Evolutionary conservation across 768 basidiomycete genomes (phyloP), one percentile per base, ranked within the genome.

Genomic region (Gloeopeniophorella convolvens): DNA sequence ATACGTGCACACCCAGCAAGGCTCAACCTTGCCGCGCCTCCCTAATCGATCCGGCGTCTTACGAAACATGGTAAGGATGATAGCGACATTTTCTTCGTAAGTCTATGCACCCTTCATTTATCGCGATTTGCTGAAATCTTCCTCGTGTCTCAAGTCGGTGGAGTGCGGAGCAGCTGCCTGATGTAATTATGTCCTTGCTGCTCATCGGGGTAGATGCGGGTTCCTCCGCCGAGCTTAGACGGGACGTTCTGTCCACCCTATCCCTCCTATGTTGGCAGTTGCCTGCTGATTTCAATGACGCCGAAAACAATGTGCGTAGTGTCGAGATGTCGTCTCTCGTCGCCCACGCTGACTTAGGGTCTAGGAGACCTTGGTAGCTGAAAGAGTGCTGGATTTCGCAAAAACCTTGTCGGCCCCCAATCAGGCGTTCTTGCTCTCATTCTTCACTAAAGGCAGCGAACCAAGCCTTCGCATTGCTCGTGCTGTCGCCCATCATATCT

Each of bases 121-220:
- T 43, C 4, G 12, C n/a, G n/a, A n/a, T n/a, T n/a, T n/a, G n/a
- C n/a, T n/a, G n/a, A n/a, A n/a, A n/a, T n/a, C n/a, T n/a, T n/a
- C n/a, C n/a, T n/a, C n/a, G n/a, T n/a, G n/a, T n/a, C n/a, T n/a
- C 40, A 59, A 66, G 41, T 64, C 62, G 43, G 60, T 77, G 13
- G 54, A 59, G 41, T 15, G 36, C 47, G 6, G 60, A 67, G 5
- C 79, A 83, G 18, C 58, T 75, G 1, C 70, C 76, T 11, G 71
- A 78, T 49, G 60, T 82, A 18, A 56, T 82, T 7, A 55, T 79
- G 42, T 64, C 70, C 2, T 56, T 89, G 34, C 52, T 82, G 4
- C 65, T 82, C 3, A 61, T 88, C 23, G 80, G 70, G 2, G 71
- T 84, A 53, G 85, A 88, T 57, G 62, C 70, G 1, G 64, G 70